A percentile compares a stretch with the other conserved stretches of the same genome.
phyloP scores from a whole-genome alignment of 306 rosid species.

The Acacia confusa region DNA sequence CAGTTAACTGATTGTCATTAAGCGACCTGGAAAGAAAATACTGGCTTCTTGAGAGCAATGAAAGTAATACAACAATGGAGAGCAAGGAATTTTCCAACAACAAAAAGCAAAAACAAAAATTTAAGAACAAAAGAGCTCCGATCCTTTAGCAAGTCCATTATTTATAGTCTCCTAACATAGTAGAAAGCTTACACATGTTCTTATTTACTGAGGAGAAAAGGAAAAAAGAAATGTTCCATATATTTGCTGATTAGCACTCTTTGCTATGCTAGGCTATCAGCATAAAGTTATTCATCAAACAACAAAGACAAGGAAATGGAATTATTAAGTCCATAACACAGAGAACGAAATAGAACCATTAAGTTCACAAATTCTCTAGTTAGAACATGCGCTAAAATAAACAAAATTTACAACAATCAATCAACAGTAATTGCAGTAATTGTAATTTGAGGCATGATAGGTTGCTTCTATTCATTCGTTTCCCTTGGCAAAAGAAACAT shows the following conservation, averaged over 20 bases:
- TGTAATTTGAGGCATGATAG: no score
- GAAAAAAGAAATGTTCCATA: background rate
- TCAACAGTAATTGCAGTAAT: background rate
- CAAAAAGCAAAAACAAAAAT: background rate
- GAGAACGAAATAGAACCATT: no score
- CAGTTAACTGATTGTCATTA: constrained; percentile 74
- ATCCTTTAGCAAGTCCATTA: background rate
- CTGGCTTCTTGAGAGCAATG: constrained; percentile 6
- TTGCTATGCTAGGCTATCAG: background rate
- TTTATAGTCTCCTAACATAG: background rate
- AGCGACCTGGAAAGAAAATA: constrained; percentile 63
- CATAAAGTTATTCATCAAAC: no score
- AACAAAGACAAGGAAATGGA: no score
- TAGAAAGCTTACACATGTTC: background rate
- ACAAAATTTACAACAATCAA: background rate
- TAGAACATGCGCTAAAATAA: background rate
- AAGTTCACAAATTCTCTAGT: no score
- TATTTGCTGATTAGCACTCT: background rate
- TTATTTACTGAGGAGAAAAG: background rate
- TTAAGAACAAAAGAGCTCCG: background rate
- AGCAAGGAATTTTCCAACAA: background rate
- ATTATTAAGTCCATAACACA: no score
- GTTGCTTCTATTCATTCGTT: no score
- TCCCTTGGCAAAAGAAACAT: no score
- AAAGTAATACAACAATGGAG: background rate